A percentile compares a stretch with the other conserved stretches of the same genome.
Evolutionary conservation across 139 green algal genomes (phyloP).

Genomic region (Coccomyxa sp.): DNA sequence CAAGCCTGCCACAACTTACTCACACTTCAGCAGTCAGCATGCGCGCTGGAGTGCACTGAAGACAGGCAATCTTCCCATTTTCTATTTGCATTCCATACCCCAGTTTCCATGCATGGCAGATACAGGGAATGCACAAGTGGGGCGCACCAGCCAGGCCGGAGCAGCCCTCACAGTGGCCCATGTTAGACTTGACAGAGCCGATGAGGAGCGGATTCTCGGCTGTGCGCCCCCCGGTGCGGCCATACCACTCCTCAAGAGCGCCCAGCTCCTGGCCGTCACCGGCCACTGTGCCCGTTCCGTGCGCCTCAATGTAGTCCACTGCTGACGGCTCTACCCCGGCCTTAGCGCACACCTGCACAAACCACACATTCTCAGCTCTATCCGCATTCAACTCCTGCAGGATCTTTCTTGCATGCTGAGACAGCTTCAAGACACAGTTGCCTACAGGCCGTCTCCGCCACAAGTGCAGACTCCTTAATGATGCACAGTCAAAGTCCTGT

Average conservation of each 20-base stretch:
- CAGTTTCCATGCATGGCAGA: not conserved
- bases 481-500: no score
- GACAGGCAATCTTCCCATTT: no score
- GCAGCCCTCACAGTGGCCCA: conserved; percentile 8
- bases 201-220: not conserved
- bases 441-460: no score
- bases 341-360: not conserved
- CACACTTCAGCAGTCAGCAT: no score
- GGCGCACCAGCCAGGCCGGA: not conserved
- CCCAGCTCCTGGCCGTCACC: conserved; percentile 7
- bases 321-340: not conserved
- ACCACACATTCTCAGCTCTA: not conserved
- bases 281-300: conserved; percentile 6
- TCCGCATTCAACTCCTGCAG: not conserved
- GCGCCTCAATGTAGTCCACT: not conserved
- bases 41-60: no score
- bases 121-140: not conserved
- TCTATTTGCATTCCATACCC: no score
- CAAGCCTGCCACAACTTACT: no score
- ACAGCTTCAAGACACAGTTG: not conserved
- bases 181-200: conserved; percentile 7
- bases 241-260: not conserved
- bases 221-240: not conserved
- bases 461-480: no score
- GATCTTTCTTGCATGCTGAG: not conserved